Evolutionary conservation across 1,139 yeast genomes (phyloP), one percentile per base, ranked within the genome.

Genomic region (Diutina rugosa): DNA sequence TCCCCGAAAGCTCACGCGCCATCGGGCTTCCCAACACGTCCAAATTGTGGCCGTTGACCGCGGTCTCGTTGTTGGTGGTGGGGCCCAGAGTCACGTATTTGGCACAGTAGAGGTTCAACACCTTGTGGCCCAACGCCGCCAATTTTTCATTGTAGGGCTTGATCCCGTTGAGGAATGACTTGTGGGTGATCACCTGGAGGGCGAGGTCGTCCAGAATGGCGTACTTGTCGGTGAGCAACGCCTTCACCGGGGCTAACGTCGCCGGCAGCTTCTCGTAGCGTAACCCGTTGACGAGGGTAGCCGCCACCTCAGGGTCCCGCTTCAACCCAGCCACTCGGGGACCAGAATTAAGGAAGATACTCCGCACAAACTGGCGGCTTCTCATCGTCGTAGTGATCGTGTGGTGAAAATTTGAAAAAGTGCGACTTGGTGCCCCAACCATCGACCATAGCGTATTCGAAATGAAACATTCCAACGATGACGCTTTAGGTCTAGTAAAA

Each of bases 161-260:
- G 60, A 81, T 76, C 16, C 96, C 97, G 70, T 89, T 95, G 8
- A 95, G 95, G 76, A 90, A 91, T 49, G 96, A 88, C 72, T 91
- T 91, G 72, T 91, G 97, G 12, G 97, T 90, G 64, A 90, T 73
- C 45, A 87, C 83, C 71, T 91, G 97, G 59, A 90, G 72, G 46
- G 87, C 74, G 59, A 87, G 63, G 32, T 80, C 80, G 58, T 80
- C 79, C 29, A 84, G 78, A 57, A 81, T 69, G 60, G 69, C 64
- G 63, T 73, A 78, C 62, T 76, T 70, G 21, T 69, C 69, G 41
- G 67, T 61, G 54, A 86, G 71, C 59, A 84, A 78, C 44, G 67
- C 62, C 62, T 79, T 79, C 57, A 84, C 70, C 48, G 74, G 72
- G 58, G 69, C 64, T 56, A 85, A 68, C 59, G 82, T 83, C 21